Conservation (phyloP, 208 protist species). For the Porcisia hertigi region DNA sequence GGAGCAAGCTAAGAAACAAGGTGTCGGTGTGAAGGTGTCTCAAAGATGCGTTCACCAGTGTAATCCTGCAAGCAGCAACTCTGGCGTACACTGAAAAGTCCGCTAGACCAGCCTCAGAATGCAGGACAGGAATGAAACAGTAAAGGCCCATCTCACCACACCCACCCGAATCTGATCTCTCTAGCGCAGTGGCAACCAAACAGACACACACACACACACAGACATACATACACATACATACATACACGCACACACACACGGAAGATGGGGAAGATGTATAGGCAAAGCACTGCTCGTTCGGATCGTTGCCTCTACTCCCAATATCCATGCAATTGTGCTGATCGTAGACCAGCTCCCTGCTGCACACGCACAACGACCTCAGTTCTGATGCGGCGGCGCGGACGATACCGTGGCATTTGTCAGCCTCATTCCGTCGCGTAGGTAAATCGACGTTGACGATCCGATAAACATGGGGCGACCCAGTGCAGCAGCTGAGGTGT, state of each 20-base stretch:
- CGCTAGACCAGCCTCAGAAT: neutral
- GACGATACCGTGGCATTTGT: conserved; percentile 66
- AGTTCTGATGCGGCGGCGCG: conserved; percentile 4
- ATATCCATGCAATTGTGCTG: neutral
- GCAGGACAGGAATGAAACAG: neutral
- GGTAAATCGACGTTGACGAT: conserved; percentile 45
- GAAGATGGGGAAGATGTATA: neutral
- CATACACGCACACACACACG: neutral
- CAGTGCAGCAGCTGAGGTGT: conserved; percentile 1
- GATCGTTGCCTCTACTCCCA: neutral
- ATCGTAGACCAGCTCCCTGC: neutral
- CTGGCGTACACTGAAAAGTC: neutral
- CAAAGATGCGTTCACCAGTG: neutral
- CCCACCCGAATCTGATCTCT: neutral
- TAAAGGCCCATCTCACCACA: neutral
- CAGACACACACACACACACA: too few relatives aligned
- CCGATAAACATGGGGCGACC: conserved; percentile 73
- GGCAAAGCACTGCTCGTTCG: neutral
- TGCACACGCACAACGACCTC: neutral
- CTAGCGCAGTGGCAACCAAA: neutral
- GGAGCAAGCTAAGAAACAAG: neutral
- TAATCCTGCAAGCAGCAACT: neutral
- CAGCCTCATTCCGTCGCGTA: conserved; percentile 38
- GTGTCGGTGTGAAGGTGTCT: neutral
- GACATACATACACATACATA: neutral